phyloP scores from a whole-genome alignment of 1,284 basidiomycete species.

The Irpex lacteus region DNA sequence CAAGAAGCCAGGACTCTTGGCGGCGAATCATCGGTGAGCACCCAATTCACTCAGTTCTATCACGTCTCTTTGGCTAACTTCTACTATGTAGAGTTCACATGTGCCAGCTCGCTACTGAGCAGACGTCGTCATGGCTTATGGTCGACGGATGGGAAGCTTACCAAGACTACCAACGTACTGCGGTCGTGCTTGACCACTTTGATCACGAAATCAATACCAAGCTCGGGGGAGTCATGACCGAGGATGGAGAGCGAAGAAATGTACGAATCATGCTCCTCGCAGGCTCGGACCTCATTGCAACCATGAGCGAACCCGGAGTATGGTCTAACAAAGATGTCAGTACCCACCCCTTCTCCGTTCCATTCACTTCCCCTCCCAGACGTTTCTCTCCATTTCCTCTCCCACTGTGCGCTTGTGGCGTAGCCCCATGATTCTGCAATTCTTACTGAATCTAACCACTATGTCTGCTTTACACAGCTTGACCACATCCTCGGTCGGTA shows the following conservation, averaged over 20 bases:
- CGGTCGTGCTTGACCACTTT: conserved; percentile 95
- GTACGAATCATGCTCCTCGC: conserved; percentile 92
- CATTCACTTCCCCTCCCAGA: neutral
- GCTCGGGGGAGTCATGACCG: conserved; percentile 67
- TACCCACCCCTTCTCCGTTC: conserved; percentile 14
- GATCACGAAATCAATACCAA: conserved; percentile 89
- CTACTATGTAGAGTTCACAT: conserved; percentile 68
- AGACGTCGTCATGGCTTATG: conserved; percentile 84
- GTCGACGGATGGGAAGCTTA: conserved; percentile 97
- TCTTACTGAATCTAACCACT: neutral
- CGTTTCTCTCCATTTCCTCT: neutral
- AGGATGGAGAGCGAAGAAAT: conserved; percentile 59
- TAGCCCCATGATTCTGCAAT: conserved; percentile 3
- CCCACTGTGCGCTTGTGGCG: conserved; percentile 5
- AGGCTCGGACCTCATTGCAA: conserved; percentile 95
- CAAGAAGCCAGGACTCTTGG: conserved; percentile 87
- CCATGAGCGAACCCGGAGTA: conserved; percentile 98
- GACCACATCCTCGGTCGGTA: conserved; percentile 95
- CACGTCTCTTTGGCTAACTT: neutral
- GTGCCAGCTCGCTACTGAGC: conserved; percentile 84
- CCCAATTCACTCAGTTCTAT: conserved; percentile 6
- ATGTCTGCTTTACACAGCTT: conserved; percentile 47
- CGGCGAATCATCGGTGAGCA: conserved; percentile 74
- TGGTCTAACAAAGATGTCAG: conserved; percentile 93
- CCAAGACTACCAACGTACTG: conserved; percentile 92